phyloP scores from a whole-genome alignment of 331 rosid genomes.

The Erythrophleum ivorense region DNA sequence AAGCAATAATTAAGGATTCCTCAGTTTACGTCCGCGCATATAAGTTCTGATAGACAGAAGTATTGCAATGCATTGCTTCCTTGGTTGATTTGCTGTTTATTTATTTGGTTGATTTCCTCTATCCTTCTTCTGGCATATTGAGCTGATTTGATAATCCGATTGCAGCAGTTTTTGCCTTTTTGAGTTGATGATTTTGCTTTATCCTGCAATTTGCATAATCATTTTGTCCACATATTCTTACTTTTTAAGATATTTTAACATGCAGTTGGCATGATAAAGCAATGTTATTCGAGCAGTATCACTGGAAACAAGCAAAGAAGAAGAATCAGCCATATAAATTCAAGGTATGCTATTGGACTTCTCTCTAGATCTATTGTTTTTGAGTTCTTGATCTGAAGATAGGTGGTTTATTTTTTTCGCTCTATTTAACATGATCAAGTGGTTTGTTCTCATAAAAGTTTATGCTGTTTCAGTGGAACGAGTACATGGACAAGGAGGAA shows the following conservation, averaged over 20 bases:
- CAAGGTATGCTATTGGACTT: constrained; percentile 52
- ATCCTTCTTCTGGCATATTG: constrained; percentile 6
- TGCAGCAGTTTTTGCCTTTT: background rate
- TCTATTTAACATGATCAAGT: constrained; percentile 26
- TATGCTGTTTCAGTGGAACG: constrained; percentile 77
- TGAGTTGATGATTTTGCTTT: constrained; percentile 1
- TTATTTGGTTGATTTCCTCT: constrained; percentile 15
- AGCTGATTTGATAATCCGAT: constrained; percentile 16
- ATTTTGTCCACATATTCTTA: constrained; percentile 22
- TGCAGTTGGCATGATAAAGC: constrained; percentile 93
- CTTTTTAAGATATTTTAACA: background rate
- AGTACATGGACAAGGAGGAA: constrained; percentile 62
- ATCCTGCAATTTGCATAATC: background rate
- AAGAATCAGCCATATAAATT: constrained; percentile 73
- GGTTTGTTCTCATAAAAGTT: constrained; percentile 16
- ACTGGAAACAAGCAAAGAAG: constrained; percentile 74
- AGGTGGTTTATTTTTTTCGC: constrained; percentile 13
- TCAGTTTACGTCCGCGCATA: background rate
- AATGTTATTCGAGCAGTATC: constrained; percentile 76
- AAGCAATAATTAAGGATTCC: background rate
- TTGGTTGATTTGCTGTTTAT: background rate
- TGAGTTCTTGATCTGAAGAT: constrained; percentile 11
- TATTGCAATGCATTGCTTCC: background rate
- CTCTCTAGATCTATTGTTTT: background rate
- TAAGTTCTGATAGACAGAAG: constrained; percentile 6